Percentiles rank a stretch among this genome's conserved stretches.
Evolutionary conservation across 106 monocot genomes (phyloP).

Genomic region (Gastrodia elata): DNA sequence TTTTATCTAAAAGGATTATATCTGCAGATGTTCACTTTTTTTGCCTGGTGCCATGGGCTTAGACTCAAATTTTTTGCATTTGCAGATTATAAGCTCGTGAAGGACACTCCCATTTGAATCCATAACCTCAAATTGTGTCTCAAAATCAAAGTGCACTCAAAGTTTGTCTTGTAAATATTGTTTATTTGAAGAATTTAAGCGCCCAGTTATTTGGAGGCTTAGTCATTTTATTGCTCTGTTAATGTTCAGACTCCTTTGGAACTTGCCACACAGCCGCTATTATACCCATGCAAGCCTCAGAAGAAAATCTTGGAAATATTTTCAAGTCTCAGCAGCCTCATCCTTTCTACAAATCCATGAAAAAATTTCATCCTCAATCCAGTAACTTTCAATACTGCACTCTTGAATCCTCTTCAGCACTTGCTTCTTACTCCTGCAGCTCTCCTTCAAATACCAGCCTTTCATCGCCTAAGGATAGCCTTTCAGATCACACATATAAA

Average conservation of each 20-base stretch:
- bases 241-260: neutral
- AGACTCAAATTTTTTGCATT: neutral
- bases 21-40: too few relatives aligned
- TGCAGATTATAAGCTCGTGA: neutral
- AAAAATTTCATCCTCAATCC: neutral
- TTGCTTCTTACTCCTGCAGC: constrained; percentile 15
- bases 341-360: neutral
- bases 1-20: too few relatives aligned
- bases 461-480: constrained; percentile 35
- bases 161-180: neutral
- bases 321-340: neutral
- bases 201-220: neutral
- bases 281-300: neutral
- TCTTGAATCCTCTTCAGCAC: constrained; percentile 5
- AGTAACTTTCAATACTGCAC: neutral
- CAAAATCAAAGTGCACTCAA: neutral
- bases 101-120: neutral
- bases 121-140: neutral
- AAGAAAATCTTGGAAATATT: neutral
- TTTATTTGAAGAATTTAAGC: neutral
- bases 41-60: neutral
- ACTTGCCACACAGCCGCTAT: neutral
- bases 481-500: constrained; percentile 38
- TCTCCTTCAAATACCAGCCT: constrained; percentile 37
- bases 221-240: neutral